phyloP scores from a whole-genome alignment of 1,139 yeast genomes.

The Wickerhamomyces sp. region DNA sequence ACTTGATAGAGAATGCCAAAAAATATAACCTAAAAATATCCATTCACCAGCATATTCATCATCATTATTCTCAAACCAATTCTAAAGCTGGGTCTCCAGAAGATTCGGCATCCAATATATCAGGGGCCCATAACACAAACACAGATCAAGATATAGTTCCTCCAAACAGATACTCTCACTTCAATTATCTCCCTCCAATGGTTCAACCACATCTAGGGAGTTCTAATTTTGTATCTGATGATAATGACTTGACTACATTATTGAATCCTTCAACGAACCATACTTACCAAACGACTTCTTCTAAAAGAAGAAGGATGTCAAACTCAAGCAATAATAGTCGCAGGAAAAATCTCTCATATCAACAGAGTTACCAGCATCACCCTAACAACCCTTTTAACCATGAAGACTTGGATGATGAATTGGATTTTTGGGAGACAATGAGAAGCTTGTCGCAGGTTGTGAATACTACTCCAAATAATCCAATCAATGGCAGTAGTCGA shows the following conservation, averaged over 20 bases:
- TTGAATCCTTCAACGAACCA: constrained; percentile 29
- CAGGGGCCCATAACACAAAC: constrained; percentile 22
- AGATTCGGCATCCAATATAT: constrained; percentile 19
- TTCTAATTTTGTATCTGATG: constrained; percentile 35
- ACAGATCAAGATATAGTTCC: constrained; percentile 44
- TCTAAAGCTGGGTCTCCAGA: constrained; percentile 19
- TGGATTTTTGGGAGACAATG: constrained; percentile 71
- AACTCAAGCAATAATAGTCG: constrained; percentile 13
- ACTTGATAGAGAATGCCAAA: constrained; percentile 59
- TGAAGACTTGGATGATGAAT: constrained; percentile 43
- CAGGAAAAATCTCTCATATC: constrained; percentile 19
- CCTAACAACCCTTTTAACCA: constrained; percentile 11
- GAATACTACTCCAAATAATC: constrained; percentile 13
- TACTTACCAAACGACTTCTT: constrained; percentile 6
- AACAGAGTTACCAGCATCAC: constrained; percentile 4
- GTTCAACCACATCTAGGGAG: constrained; percentile 66
- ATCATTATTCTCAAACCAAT: constrained; percentile 35
- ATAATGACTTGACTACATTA: constrained; percentile 39
- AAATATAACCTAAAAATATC: constrained; percentile 56
- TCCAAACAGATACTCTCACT: constrained; percentile 59
- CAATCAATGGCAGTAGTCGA: constrained; percentile 2
- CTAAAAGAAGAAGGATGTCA: constrained; percentile 15
- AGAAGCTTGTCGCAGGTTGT: constrained; percentile 42
- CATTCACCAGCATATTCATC: constrained; percentile 72
- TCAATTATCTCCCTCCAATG: constrained; percentile 67